Base-by-base conservation (phyloP, 1,284 basidiomycete species). In the Boletellus dicymbophilus region DNA sequence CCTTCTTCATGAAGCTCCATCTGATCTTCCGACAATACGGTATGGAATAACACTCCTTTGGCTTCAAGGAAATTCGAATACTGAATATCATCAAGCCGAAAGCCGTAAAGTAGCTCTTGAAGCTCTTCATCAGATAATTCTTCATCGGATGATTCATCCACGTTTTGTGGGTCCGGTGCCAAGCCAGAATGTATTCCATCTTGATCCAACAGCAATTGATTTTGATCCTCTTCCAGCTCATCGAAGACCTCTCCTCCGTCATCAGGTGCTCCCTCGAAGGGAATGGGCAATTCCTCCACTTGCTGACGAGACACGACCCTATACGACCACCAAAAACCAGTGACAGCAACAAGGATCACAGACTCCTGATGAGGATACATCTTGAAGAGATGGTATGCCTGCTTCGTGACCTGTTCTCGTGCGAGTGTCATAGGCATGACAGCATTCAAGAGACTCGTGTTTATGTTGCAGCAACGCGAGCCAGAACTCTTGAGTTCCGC, bases 351-450 rank as follows among this genome's bases (percentile, higher is more conserved):
- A 6, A 46, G 44, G 8, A 39, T 25, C 7, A 46, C 21, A 3
- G 37, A 38, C 4, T 30, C 7, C 12, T 46, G 44, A n/a, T 38
- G 44, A n/a, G 37, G 28, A 10, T 38, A 46, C 44, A 46, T 46
- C 13, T 20, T 36, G 18, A 46, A 37, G 6, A 46, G 27, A 11
- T 38, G 37, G 13, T n/a, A 25, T 6, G 37, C 28, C 16, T 46
- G 45, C 28, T 23, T 25, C 4, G 3, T 8, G 22, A 39, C 27
- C 6, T 39, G 28, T 20, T 15, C 15, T 22, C 26, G 45, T 20
- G 45, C 37, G 6, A 31, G 13, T 2, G 4, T 26, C 30, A 46
- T 46, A 5, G 45, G 45, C 13, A 3, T n/a, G 4, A 7, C 13
- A 10, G 45, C 22, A 26, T 33, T 33, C 3, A 15, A 10, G 8